phyloP scores from a whole-genome alignment of 305 asterid genomes.

The Rubia tinctorum region DNA sequence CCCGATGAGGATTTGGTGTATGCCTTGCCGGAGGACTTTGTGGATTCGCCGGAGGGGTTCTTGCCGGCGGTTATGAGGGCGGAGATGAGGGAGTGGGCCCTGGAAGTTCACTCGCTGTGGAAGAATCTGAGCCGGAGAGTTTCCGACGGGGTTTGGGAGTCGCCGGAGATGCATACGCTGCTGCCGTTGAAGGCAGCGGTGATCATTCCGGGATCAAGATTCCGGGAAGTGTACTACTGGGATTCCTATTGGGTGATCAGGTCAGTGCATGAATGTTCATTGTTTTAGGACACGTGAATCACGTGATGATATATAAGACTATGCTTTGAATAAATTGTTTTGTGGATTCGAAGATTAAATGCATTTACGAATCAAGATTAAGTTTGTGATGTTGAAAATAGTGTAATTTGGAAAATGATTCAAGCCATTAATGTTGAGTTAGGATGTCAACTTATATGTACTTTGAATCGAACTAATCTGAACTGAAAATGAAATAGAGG shows the following conservation, averaged over 20 bases:
- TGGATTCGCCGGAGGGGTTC: constrained; percentile 51
- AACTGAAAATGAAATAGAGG: too few relatives aligned
- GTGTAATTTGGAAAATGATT: too few relatives aligned
- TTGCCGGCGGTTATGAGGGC: constrained; percentile 48
- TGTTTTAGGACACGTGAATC: background rate
- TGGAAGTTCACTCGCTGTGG: constrained; percentile 80
- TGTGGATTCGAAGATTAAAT: too few relatives aligned
- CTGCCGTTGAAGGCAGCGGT: constrained; percentile 67
- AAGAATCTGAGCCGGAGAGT: constrained; percentile 74
- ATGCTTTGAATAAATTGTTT: too few relatives aligned
- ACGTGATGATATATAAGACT: background rate
- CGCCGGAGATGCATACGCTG: constrained; percentile 59
- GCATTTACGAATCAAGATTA: too few relatives aligned
- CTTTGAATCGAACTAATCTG: too few relatives aligned
- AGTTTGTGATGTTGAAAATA: too few relatives aligned
- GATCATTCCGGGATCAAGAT: constrained; percentile 88
- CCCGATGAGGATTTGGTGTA: constrained; percentile 52
- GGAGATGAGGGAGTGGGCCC: constrained; percentile 66
- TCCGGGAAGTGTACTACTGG: constrained; percentile 93
- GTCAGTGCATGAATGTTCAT: constrained; percentile 26
- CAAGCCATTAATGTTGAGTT: too few relatives aligned
- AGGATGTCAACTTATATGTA: too few relatives aligned
- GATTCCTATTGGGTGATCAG: constrained; percentile 92
- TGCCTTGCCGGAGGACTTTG: constrained; percentile 56
- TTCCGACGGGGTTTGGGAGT: constrained; percentile 44